These are phyloP conservation scores for Dactylellina haptotyla DNA, from an alignment of 2,329 filamentous ascomycete species.

Conservation along the genomic window DNA sequence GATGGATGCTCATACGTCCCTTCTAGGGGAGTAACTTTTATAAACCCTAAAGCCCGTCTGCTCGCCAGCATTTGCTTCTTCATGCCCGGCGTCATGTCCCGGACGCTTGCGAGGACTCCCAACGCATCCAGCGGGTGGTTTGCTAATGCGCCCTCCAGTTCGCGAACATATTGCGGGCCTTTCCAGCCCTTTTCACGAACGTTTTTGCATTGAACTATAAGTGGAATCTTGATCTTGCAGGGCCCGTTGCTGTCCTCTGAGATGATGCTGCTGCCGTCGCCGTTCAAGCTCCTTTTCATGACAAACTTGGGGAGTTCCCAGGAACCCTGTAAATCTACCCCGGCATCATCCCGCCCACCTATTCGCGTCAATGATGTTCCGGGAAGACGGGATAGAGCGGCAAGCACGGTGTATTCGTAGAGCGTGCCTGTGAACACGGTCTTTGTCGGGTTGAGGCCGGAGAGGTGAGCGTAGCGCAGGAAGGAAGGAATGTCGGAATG, in stretches of 20 bases:
- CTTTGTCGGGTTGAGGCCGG: constrained; percentile 67
- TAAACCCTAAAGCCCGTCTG: constrained; percentile 38
- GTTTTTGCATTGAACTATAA: constrained; percentile 76
- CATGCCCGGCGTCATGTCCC: constrained; percentile 80
- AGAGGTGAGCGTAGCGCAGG: constrained; percentile 70
- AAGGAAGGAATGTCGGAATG: constrained; percentile 75
- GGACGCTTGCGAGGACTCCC: constrained; percentile 75
- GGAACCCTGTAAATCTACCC: constrained; percentile 77
- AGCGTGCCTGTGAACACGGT: constrained; percentile 76
- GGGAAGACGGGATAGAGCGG: constrained; percentile 67
- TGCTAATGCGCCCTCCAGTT: constrained; percentile 80
- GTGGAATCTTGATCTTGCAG: constrained; percentile 59
- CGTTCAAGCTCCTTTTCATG: background rate
- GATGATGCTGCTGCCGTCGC: background rate
- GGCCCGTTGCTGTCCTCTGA: background rate
- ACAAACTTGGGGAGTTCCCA: constrained; percentile 69
- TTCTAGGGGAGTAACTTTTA: constrained; percentile 42
- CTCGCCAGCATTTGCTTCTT: constrained; percentile 46
- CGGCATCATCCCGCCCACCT: constrained; percentile 74
- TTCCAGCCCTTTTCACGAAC: constrained; percentile 64
- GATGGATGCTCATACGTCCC: background rate
- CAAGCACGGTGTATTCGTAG: constrained; percentile 77
- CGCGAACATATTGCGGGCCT: constrained; percentile 72
- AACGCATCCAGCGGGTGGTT: constrained; percentile 76
- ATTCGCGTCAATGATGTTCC: constrained; percentile 74